Evolutionary conservation across 441 rosid species (phyloP).

Genomic region (Corymbia citriodora): DNA sequence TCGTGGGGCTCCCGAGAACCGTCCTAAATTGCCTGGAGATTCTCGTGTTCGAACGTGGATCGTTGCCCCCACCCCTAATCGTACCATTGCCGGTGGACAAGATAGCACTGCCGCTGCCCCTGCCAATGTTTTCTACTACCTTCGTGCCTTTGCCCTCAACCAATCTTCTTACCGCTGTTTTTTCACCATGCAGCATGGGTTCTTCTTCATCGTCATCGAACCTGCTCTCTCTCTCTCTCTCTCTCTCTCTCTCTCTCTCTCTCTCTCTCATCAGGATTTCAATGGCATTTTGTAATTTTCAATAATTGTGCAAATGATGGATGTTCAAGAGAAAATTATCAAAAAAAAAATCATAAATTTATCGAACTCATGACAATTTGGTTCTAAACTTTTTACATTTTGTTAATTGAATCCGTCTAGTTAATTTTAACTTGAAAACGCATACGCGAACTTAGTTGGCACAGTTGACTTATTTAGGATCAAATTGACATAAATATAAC

Average conservation of each 20-base stretch:
- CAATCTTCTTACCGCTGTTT: neutral
- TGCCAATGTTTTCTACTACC: neutral
- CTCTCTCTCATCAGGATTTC: neutral
- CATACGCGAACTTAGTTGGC: neutral
- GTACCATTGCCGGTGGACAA: neutral
- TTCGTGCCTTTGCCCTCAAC: neutral
- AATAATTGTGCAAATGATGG: neutral
- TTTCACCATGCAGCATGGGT: neutral
- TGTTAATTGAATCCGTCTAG: no score
- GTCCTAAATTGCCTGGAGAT: neutral
- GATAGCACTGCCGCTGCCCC: neutral
- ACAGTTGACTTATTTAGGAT: no score
- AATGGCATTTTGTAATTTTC: neutral
- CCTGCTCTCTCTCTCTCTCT: neutral
- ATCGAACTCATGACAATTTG: no score
- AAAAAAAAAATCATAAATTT: neutral
- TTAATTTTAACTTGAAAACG: neutral
- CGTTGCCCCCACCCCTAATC: neutral
- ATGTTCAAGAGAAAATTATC: neutral
- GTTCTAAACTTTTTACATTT: no score
- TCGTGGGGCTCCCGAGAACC: neutral
- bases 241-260: neutral
- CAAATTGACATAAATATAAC: fast-evolving
- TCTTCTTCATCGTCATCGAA: neutral
- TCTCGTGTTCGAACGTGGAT: neutral